Conservation (phyloP, 345 rosid genomes). For the Acer negundo region DNA sequence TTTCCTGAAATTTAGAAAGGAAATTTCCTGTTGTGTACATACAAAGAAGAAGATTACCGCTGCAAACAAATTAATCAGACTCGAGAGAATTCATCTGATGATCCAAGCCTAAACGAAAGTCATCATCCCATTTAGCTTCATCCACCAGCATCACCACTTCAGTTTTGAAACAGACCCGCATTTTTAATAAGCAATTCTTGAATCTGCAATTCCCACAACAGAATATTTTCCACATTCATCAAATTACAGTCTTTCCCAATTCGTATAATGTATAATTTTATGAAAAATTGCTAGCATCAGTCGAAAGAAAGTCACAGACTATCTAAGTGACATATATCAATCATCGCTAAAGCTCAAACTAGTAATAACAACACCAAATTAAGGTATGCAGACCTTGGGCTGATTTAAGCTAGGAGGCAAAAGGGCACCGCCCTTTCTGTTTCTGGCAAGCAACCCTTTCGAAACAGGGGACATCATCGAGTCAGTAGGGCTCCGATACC, state of each 20-base stretch:
- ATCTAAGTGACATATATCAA: no score
- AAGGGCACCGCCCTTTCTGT: constrained; percentile 53
- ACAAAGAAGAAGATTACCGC: not conserved
- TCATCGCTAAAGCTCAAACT: no score
- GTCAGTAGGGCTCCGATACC: constrained; percentile 89
- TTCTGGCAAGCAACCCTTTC: constrained; percentile 78
- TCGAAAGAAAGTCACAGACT: no score
- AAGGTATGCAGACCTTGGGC: constrained; percentile 39
- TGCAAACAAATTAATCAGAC: constrained; percentile 15
- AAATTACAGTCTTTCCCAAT: no score
- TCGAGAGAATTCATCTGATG: not conserved
- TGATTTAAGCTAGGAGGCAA: constrained; percentile 65
- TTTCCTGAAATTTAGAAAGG: no score
- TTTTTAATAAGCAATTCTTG: constrained; percentile 39
- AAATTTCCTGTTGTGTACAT: not conserved
- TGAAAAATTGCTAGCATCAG: not conserved
- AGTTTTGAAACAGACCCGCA: constrained; percentile 30
- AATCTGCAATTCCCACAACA: constrained; percentile 10
- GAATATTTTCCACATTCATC: not conserved
- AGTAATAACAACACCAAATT: no score
- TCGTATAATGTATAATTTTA: no score
- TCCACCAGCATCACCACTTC: constrained; percentile 17
- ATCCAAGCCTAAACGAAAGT: constrained; percentile 14
- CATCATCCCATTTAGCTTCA: constrained; percentile 9
- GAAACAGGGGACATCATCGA: constrained; percentile 83